These are phyloP conservation scores for Colletotrichum chlorophyti DNA, from an alignment of 2,329 filamentous ascomycete genomes.

Conservation along the genomic window DNA sequence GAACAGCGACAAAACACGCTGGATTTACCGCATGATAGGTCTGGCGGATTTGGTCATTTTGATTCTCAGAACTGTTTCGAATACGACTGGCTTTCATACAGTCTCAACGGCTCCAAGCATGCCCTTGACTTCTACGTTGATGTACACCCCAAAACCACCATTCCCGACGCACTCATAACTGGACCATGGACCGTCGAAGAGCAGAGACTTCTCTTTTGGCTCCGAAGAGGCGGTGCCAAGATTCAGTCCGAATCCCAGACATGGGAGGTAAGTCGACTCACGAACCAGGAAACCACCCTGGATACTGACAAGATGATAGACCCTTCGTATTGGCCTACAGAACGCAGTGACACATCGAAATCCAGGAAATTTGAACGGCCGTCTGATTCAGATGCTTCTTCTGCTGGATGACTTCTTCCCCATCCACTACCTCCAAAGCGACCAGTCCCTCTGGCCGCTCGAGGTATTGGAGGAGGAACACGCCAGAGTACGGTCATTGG, in stretches of 20 bases:
- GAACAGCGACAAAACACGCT: conserved; percentile 23
- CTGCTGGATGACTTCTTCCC: conserved; percentile 19
- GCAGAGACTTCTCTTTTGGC: conserved; percentile 52
- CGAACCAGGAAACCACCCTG: no score
- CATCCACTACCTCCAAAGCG: not conserved
- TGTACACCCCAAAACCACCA: conserved; percentile 45
- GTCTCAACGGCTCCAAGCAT: conserved; percentile 7
- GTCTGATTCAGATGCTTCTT: conserved; percentile 18
- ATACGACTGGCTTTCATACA: conserved; percentile 38
- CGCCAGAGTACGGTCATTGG: conserved; percentile 8
- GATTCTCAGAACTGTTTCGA: conserved; percentile 44
- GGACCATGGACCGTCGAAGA: conserved; percentile 50
- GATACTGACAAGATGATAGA: conserved; percentile 2
- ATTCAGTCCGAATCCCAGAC: conserved; percentile 38
- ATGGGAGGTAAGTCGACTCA: conserved; percentile 44
- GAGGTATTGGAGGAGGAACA: conserved; percentile 21
- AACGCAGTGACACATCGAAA: conserved; percentile 23
- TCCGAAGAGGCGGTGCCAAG: conserved; percentile 46
- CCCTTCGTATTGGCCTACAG: conserved; percentile 13
- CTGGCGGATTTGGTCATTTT: conserved; percentile 37
- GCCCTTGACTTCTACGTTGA: conserved; percentile 35
- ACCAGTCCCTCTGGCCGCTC: conserved; percentile 14
- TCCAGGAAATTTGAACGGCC: conserved; percentile 12
- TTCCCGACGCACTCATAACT: conserved; percentile 47
- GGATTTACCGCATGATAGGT: conserved; percentile 29